Base-by-base conservation (phyloP, 257 asterid genomes). In the Parsonsia alboflavescens region DNA sequence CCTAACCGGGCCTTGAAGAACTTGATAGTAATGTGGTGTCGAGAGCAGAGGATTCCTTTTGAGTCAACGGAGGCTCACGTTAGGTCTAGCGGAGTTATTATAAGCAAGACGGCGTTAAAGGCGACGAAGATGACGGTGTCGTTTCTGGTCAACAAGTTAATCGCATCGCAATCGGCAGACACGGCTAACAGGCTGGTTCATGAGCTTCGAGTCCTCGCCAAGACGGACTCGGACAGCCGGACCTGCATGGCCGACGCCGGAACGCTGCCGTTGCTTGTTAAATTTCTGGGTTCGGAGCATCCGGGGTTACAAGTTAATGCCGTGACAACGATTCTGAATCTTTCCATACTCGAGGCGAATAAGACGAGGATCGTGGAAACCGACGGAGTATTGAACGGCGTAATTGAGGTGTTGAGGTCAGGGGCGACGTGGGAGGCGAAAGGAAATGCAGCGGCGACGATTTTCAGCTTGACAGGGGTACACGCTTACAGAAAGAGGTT, bases 401-500 rank as follows among this genome's bases (percentile, higher is more conserved):
- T 89, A 1, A 81, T 93, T 16, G 96, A 91, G 83, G 97, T 93
- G 64, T 53, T 93, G 75, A 81, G 90, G 30, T 86, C 94, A 0
- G 97, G 97, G 9, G 90, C 93, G 74, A 86, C 96, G 4, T 91
- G 96, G 97, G 98, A 93, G 80, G 93, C 97, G 12, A 93, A 91
- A 72, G 98, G 93, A 52, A 93, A 91, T 21, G 97, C 98, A 16
- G 98, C 97, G 19, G 98, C 98, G 26, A 88, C 97, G 15, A 77
- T 93, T 1, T 89, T 90, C 30, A 90, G 96, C 85, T 72, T 93
- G 84, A 86, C 94, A 5, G 82, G 90, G 0, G 83, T 88, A 12
- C 90, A 82, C 30, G 91, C 88, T 0, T 81, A 85, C 72, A 78
- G 93, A 50, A 89, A 89, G 83, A 86, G 58, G 75, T 75, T 90